phyloP scores from a whole-genome alignment of 306 rosid genomes.

The Trichosanthes truncata region DNA sequence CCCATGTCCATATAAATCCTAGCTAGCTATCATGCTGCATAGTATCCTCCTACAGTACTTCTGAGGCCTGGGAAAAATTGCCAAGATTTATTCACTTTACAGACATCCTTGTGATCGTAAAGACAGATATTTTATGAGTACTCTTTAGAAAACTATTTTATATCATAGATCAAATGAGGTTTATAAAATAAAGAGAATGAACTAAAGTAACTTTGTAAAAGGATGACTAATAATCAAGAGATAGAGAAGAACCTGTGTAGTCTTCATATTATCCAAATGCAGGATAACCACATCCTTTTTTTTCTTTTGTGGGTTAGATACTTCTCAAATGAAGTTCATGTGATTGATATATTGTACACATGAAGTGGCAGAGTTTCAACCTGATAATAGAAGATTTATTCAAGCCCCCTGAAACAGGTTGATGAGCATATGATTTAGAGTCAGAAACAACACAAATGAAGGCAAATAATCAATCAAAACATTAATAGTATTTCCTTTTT shows the following conservation, averaged over 20 bases:
- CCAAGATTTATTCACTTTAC: background rate
- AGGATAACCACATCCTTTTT: conserved; percentile 25
- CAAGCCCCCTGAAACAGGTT: background rate
- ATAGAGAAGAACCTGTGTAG: conserved; percentile 18
- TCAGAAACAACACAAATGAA: background rate
- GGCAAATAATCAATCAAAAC: background rate
- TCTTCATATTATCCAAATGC: conserved; percentile 47
- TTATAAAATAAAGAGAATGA: background rate
- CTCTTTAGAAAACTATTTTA: background rate
- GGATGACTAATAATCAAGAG: background rate
- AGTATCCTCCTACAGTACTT: background rate
- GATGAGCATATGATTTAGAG: background rate
- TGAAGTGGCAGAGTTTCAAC: background rate
- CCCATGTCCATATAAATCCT: background rate
- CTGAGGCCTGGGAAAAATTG: background rate
- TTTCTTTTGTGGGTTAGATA: background rate
- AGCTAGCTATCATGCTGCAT: background rate
- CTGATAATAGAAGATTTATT: background rate
- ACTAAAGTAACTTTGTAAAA: background rate
- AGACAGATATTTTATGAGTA: background rate
- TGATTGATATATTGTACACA: background rate
- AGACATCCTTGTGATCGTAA: background rate
- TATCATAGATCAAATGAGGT: background rate
- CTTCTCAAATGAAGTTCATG: background rate
- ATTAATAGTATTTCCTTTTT: background rate